Evolutionary conservation across 129 eudicot species (phyloP).

Genomic region (Arctium lappa): DNA sequence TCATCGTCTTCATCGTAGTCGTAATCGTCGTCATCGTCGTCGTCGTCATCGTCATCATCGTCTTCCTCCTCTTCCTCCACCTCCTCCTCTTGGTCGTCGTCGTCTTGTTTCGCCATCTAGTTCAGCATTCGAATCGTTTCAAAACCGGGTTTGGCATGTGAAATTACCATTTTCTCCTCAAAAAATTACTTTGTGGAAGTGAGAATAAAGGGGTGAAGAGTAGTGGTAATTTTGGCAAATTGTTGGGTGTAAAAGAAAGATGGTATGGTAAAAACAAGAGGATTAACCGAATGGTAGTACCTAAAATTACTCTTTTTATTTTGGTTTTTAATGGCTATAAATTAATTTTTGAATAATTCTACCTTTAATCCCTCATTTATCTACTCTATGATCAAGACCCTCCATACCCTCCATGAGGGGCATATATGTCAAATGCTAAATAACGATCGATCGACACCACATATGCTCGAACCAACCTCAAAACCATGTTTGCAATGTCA

Average conservation of each 20-base stretch:
- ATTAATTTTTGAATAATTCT: constrained; percentile 15
- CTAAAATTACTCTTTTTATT: constrained; percentile 3
- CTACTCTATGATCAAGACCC: constrained; percentile 7
- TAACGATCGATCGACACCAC: background rate
- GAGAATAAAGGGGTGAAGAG: constrained; percentile 8
- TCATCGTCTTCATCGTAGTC: constrained; percentile 22
- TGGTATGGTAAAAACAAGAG: constrained; percentile 11
- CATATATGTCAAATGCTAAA: background rate
- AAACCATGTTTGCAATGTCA: too few species aligned
- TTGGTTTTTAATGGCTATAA: constrained; percentile 25
- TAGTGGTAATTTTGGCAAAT: constrained; percentile 9
- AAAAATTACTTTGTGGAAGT: background rate
- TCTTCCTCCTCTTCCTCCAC: background rate
- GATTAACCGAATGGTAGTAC: background rate
- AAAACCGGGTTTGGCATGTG: background rate
- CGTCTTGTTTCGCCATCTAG: constrained; percentile 32
- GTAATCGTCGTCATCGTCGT: constrained; percentile 14
- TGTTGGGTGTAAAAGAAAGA: background rate
- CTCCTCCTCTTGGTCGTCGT: constrained; percentile 6
- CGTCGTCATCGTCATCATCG: constrained; percentile 3
- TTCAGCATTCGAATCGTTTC: background rate
- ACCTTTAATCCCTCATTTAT: constrained; percentile 25
- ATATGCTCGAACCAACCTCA: too few species aligned
- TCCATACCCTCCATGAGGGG: background rate
- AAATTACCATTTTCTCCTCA: background rate